Base-by-base conservation (phyloP, 768 basidiomycete genomes). In the Tricholoma flavovirens region DNA sequence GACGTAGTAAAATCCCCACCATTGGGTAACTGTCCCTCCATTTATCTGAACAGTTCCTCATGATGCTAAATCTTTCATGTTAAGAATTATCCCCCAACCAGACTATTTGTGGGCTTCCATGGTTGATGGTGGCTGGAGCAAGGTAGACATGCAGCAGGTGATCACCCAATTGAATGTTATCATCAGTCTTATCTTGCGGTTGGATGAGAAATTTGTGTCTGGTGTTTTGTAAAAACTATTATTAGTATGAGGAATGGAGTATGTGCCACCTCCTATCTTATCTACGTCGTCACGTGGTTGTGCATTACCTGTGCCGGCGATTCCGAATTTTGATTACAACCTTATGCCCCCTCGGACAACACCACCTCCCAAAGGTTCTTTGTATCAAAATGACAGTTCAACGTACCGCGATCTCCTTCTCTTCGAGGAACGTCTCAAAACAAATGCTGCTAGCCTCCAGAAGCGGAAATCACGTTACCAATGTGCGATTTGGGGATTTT, bases 351-450 rank as follows among this genome's bases (percentile, higher is more conserved):
- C 73, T 51, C 73, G 75, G 49, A 70, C 72, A 46, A 71, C 73
- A 51, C 71, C 70, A 40, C 65, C 72, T 49, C 69, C 72, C 12
- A 73, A 66, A 62, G 60, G 67, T 56, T 67, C 69, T 3, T 67
- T 69, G 22, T 70, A 72, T 59, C 73, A 86, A 35, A 83, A 83
- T 64, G 93, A 95, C 69, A 77, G 77, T 51, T 78, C 87, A 11
- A 94, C 93, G 1, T 92, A 88, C 69, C 77, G 88, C 45, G 96
- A 99, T 68, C 75, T 99, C 12, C 79, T 98, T 21, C 75, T 93
- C 45, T 98, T 98, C 58, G 96, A 99, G 73, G 95, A 98, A 67
- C 81, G 96, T n/a, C 83, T 99, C 56, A 97, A 97, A 75, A 88
- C 89, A 17, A 98, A 89, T 66, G 93, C 92, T 5, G 82, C 87